These are phyloP conservation scores for Geotrichum macrosporum DNA, from an alignment of 1,139 yeast species.

Conservation along the genomic window DNA sequence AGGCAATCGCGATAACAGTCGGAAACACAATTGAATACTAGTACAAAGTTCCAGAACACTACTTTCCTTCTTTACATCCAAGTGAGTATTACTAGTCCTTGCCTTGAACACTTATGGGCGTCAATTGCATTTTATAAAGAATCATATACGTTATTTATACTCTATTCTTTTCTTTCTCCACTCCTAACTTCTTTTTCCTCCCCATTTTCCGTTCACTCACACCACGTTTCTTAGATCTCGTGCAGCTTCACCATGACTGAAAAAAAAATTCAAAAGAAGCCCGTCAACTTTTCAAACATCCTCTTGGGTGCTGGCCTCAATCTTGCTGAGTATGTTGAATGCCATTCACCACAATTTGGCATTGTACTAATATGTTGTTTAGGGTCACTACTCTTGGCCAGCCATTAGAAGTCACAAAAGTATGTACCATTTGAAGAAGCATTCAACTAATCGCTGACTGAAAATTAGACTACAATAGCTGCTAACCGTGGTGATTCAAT, in stretches of 20 bases:
- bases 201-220: too few relatives aligned
- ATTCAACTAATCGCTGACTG: neutral
- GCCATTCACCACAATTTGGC: neutral
- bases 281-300: slow-evolving; percentile 82
- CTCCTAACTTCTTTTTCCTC: too few relatives aligned
- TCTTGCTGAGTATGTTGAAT: slow-evolving; percentile 54
- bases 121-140: too few relatives aligned
- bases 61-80: too few relatives aligned
- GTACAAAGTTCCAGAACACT: too few relatives aligned
- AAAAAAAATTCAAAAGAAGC: slow-evolving; percentile 59
- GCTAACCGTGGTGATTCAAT: slow-evolving; percentile 78
- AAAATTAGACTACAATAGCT: slow-evolving; percentile 82
- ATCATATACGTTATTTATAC: too few relatives aligned
- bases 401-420: slow-evolving; percentile 86
- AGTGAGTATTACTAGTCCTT: too few relatives aligned
- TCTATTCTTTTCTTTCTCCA: too few relatives aligned
- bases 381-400: slow-evolving; percentile 87
- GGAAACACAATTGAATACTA: too few relatives aligned
- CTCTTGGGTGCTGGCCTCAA: slow-evolving; percentile 91
- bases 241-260: slow-evolving; percentile 6
- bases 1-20: too few relatives aligned
- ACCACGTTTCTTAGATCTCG: too few relatives aligned
- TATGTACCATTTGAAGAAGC: neutral
- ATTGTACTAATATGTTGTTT: neutral
- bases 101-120: too few relatives aligned